Percentiles rank a stretch among this genome's conserved stretches.
Conservation (phyloP, 352 stramenopile genomes). For the Phytopythium delawarense region DNA sequence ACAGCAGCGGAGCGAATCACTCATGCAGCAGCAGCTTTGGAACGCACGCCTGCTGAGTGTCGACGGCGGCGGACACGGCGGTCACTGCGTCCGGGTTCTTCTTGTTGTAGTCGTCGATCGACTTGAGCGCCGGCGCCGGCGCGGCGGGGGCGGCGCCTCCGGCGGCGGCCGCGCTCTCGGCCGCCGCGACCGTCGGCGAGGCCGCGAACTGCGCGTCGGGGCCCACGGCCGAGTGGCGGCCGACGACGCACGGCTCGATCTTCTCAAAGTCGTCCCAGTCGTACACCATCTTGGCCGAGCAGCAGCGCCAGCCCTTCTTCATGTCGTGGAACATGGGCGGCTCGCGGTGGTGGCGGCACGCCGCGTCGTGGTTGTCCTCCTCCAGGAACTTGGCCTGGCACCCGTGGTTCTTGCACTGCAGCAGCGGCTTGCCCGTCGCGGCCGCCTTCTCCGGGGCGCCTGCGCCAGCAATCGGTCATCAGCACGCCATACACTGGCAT, state of each 20-base stretch:
- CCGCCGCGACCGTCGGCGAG: constrained; percentile 75
- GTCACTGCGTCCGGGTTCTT: constrained; percentile 88
- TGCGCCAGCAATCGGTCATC: background rate
- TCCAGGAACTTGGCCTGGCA: constrained; percentile 81
- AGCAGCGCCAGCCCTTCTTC: constrained; percentile 91
- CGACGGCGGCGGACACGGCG: constrained; percentile 63
- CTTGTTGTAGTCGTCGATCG: constrained; percentile 92
- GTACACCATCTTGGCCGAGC: constrained; percentile 89
- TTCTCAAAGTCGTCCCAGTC: constrained; percentile 95
- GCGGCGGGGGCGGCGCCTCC: constrained; percentile 11
- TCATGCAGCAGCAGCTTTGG: background rate
- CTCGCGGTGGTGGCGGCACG: constrained; percentile 73
- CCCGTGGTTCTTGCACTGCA: constrained; percentile 87
- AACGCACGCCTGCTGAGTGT: constrained; percentile 45
- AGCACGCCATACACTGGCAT: background rate
- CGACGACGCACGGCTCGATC: constrained; percentile 68
- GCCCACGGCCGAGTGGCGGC: constrained; percentile 64
- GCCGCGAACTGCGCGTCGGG: constrained; percentile 72
- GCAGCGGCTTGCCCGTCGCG: constrained; percentile 28
- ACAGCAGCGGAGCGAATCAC: background rate
- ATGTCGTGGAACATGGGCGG: constrained; percentile 88
- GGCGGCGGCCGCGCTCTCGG: constrained; percentile 31
- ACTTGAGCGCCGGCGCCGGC: constrained; percentile 65
- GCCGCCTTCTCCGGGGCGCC: constrained; percentile 10
- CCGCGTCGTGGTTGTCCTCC: constrained; percentile 68